These are phyloP conservation scores for Beta corolliflora DNA, from an alignment of 179 eudicot genomes.

Conservation along the genomic window DNA sequence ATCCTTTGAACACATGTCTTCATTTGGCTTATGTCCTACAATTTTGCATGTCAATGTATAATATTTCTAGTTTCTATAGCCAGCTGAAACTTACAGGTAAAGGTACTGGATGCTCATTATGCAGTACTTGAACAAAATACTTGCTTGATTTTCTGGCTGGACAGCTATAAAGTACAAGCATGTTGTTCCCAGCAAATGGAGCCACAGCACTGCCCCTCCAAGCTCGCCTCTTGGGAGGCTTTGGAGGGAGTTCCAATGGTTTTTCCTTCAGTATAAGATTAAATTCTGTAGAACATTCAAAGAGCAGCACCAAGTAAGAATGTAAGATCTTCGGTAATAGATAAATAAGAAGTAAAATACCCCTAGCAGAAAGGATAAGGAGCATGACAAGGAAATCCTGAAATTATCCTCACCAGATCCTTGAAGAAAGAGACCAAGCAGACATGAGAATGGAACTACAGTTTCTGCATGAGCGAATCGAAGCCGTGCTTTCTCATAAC, in stretches of 20 bases:
- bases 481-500: constrained; percentile 86
- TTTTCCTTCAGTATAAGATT: constrained; percentile 63
- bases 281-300: constrained; percentile 54
- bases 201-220: constrained; percentile 83
- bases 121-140: constrained; percentile 84
- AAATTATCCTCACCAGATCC: constrained; percentile 66
- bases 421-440: constrained; percentile 86
- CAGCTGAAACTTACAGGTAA: constrained; percentile 66
- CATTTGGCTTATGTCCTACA: not conserved
- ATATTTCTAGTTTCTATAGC: not conserved
- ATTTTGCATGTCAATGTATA: not conserved
- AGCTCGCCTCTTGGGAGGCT: constrained; percentile 78
- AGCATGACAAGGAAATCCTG: not conserved
- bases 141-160: constrained; percentile 58
- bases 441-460: constrained; percentile 91
- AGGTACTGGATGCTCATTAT: constrained; percentile 83
- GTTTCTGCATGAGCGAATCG: constrained; percentile 99
- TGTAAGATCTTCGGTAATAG: not conserved
- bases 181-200: constrained; percentile 95
- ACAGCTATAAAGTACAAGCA: constrained; percentile 85
- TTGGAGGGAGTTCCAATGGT: constrained; percentile 71
- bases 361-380: not conserved
- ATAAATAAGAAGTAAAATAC: not conserved
- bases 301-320: constrained; percentile 17
- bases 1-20: not conserved